A percentile compares a stretch with the other conserved stretches of the same genome.
Conservation (phyloP, 306 rosid species). For the Fagus crenata region DNA sequence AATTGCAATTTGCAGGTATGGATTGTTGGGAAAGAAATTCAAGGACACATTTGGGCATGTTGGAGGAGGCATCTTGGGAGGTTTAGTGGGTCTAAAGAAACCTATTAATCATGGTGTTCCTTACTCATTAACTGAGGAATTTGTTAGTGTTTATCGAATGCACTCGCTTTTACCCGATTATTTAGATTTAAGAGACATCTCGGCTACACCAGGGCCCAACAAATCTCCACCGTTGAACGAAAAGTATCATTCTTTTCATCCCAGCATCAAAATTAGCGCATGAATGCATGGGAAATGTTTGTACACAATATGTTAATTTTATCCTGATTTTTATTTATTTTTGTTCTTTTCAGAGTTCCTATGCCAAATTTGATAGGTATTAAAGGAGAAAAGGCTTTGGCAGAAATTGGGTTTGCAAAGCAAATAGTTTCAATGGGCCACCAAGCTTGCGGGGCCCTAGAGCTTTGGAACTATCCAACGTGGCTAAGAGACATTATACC, state of each 20-base stretch:
- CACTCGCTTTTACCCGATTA: conserved; percentile 55
- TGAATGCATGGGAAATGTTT: not conserved
- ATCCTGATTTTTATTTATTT: not conserved
- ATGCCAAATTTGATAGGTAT: conserved; percentile 50
- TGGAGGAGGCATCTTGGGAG: conserved; percentile 48
- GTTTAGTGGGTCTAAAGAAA: conserved; percentile 52
- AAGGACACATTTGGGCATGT: conserved; percentile 68
- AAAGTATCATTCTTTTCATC: conserved; percentile 30
- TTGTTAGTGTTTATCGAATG: conserved; percentile 56
- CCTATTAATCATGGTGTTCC: conserved; percentile 56
- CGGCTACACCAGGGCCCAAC: conserved; percentile 43
- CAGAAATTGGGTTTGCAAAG: conserved; percentile 41
- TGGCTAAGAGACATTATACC: conserved; percentile 43
- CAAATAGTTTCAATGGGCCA: conserved; percentile 72
- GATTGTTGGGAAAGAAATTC: conserved; percentile 63
- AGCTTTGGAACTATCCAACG: conserved; percentile 58
- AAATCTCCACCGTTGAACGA: conserved; percentile 49
- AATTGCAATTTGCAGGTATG: conserved; percentile 43
- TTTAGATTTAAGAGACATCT: conserved; percentile 39
- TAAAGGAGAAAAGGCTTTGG: conserved; percentile 39
- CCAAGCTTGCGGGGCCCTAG: conserved; percentile 61
- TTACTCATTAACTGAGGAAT: conserved; percentile 62
- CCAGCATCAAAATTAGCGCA: not conserved
- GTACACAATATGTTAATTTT: not conserved
- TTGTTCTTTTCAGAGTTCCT: conserved; percentile 37